Conservation (phyloP, 1,284 basidiomycete genomes). For the Exobasidium rhododendri region DNA sequence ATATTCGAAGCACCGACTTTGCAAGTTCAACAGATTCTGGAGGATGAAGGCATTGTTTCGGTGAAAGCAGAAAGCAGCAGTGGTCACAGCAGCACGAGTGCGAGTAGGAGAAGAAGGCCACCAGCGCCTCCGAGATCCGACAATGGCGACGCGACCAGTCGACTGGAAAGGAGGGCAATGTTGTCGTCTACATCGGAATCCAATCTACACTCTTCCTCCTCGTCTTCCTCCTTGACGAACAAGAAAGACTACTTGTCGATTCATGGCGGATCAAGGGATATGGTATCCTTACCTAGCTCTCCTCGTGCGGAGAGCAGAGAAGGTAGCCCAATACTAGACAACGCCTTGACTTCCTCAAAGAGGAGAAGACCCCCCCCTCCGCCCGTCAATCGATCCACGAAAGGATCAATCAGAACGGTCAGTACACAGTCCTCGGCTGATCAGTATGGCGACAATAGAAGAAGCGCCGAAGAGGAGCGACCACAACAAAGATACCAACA, state of each 20-base stretch:
- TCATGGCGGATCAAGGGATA: background rate
- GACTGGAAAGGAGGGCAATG: background rate
- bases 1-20: background rate
- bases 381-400: constrained; percentile 1
- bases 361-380: constrained; percentile 12
- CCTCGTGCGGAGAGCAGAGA: background rate
- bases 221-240: no score
- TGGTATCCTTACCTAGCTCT: background rate
- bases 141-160: background rate
- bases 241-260: no score
- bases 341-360: background rate
- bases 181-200: constrained; percentile 1
- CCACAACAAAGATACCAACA: background rate
- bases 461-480: background rate
- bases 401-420: background rate
- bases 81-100: background rate
- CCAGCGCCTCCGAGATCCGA: background rate
- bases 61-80: background rate
- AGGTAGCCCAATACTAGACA: background rate
- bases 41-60: background rate
- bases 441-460: background rate
- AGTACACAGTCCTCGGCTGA: background rate
- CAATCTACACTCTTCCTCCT: background rate
- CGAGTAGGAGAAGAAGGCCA: background rate
- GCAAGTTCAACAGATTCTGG: background rate